phyloP scores from a whole-genome alignment of 2,329 filamentous ascomycete species.

The Fusarium subtropicale region DNA sequence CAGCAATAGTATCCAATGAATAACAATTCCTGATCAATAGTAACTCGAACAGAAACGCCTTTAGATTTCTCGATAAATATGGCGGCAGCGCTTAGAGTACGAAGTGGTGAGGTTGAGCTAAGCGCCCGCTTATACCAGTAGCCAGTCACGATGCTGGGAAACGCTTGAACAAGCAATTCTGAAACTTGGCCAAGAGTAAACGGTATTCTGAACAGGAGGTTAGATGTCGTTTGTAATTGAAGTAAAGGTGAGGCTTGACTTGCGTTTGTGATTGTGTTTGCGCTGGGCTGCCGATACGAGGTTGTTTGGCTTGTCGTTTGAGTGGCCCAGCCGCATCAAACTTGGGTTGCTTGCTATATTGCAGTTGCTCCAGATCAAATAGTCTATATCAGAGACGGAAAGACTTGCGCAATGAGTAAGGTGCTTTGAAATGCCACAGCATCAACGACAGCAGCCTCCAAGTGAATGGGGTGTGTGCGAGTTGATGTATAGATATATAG shows the following conservation, averaged over 20 bases:
- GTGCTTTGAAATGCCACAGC: constrained; percentile 25
- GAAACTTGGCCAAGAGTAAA: constrained; percentile 41
- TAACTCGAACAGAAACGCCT: constrained; percentile 31
- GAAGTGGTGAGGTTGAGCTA: constrained; percentile 26
- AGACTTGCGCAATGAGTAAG: constrained; percentile 31
- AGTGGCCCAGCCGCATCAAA: constrained; percentile 44
- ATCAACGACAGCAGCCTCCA: constrained; percentile 39
- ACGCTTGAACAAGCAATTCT: constrained; percentile 25
- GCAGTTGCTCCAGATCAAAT: constrained; percentile 30
- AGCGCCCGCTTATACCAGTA: constrained; percentile 41
- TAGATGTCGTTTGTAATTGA: constrained; percentile 17
- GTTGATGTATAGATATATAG: constrained; percentile 39
- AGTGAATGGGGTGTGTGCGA: constrained; percentile 45
- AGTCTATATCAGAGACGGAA: constrained; percentile 14
- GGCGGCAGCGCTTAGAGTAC: constrained; percentile 46
- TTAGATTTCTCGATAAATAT: constrained; percentile 29
- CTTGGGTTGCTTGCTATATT: constrained; percentile 32
- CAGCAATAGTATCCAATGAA: constrained; percentile 41
- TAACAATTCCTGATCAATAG: constrained; percentile 22
- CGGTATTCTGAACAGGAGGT: neutral
- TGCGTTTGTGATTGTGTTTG: constrained; percentile 10
- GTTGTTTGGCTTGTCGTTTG: constrained; percentile 36
- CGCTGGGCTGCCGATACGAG: constrained; percentile 26
- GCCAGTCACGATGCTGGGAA: constrained; percentile 41
- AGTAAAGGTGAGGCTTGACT: constrained; percentile 16